Conservation (phyloP, 2,329 filamentous ascomycete species). For the Fusarium xyrophilum region DNA sequence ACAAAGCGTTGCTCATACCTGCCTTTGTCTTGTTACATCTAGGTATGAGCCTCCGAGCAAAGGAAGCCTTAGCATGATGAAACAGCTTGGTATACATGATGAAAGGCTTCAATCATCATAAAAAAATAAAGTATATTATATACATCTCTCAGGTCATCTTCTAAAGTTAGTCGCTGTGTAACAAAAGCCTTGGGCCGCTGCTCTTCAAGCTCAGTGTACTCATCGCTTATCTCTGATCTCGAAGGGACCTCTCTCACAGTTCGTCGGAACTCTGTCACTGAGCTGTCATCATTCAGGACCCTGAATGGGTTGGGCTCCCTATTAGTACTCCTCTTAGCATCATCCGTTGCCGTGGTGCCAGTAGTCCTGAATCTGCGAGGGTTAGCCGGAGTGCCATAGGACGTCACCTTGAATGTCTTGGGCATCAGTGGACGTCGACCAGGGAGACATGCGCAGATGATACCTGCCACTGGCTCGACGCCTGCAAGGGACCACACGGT, state of each 20-base stretch:
- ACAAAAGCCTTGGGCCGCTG: conserved; percentile 5
- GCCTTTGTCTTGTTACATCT: too few species aligned
- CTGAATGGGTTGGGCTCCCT: conserved; percentile 3
- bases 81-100: accelerated
- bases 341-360: neutral
- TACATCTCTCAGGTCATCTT: neutral
- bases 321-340: neutral
- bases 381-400: neutral
- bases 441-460: conserved; percentile 6
- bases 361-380: conserved; percentile 10
- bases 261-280: conserved; percentile 3
- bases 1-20: accelerated
- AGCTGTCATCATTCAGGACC: conserved; percentile 4
- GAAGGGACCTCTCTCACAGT: conserved; percentile 2
- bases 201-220: conserved; percentile 9
- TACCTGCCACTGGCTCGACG: conserved; percentile 3
- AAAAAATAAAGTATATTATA: neutral
- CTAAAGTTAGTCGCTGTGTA: neutral
- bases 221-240: conserved; percentile 1
- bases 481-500: conserved; percentile 2
- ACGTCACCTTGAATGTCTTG: conserved; percentile 14
- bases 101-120: accelerated
- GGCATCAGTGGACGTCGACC: conserved; percentile 2
- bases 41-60: neutral
- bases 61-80: accelerated